phyloP scores from a whole-genome alignment of 2,329 filamentous ascomycete genomes.

The Colletotrichum sidae region DNA sequence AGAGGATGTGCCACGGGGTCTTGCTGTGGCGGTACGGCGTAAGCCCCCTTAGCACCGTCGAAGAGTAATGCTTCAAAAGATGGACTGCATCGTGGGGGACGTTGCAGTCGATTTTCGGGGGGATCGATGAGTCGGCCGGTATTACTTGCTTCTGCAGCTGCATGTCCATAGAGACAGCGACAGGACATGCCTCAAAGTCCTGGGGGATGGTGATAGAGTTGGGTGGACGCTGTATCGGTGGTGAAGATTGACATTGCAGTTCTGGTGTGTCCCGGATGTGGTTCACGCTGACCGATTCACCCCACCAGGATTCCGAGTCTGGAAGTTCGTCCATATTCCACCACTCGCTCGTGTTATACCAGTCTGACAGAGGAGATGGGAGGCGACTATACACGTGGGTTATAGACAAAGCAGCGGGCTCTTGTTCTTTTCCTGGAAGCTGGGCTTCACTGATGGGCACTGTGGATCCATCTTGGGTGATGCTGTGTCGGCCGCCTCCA shows the following conservation, averaged over 20 bases:
- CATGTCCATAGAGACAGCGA: no score
- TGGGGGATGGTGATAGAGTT: no score
- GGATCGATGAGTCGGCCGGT: not conserved
- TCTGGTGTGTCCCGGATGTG: slow-evolving; percentile 4
- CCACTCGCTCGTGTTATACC: slow-evolving; percentile 18
- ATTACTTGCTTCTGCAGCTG: no score
- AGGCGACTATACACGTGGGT: not conserved
- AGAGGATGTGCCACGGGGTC: slow-evolving; percentile 54
- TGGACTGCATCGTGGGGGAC: slow-evolving; percentile 47
- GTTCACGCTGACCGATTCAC: slow-evolving; percentile 7
- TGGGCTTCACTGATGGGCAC: not conserved
- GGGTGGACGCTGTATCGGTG: no score
- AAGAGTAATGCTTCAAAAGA: slow-evolving; percentile 52
- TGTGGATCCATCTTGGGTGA: no score
- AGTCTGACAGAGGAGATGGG: slow-evolving; percentile 9
- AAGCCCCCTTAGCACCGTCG: slow-evolving; percentile 46
- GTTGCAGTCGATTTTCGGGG: slow-evolving; percentile 10
- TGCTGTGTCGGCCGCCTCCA: no score
- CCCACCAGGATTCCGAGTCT: slow-evolving; percentile 8
- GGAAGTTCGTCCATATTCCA: slow-evolving; percentile 22
- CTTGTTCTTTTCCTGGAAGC: not conserved
- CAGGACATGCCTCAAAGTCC: no score
- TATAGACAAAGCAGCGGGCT: not conserved
- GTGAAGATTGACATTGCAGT: no score
- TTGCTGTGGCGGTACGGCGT: slow-evolving; percentile 52